Base-by-base conservation (phyloP, 2,329 filamentous ascomycete genomes). In the Elsinoe batatas region DNA sequence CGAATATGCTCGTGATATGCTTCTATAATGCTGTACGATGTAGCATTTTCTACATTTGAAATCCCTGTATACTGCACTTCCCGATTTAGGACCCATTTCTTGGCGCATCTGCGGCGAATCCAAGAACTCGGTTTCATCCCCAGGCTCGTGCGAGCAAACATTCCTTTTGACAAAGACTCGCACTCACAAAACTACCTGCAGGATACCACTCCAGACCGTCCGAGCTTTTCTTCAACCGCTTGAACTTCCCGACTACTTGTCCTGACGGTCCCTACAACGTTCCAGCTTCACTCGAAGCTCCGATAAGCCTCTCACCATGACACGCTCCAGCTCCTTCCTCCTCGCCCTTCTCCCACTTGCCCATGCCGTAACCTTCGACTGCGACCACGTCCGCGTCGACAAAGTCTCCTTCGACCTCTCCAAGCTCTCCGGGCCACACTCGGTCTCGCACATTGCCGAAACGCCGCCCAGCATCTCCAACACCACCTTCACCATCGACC, bases 401-500 rank as follows among this genome's bases (percentile, higher is more conserved):
- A 75, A 74, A 20, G 75, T 79, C 58, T 75, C 72, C 30, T 91
- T 85, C 69, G 77, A 90, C 69, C 74, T 91, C 30, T 73, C 74
- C 22, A 69, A 75, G 60, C 78, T 91, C 6, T 75, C 72, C 5
- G 87, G 86, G 1, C 83, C 85, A 33, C 85, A 85, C 67, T 80
- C 82, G 0, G 82, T 89, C 36, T 77, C 88, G 64, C 75, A 75
- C 62, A 74, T 76, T 60, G 67, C 73, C 12, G 64, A 67, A 4
- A 65, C 64, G 6, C 76, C 77, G 17, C 77, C 74, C 13, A 74
- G 75, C 13, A 74, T 80, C 26, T 76, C 75, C 58, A 93, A 93
- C 69, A 88, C 83, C 22, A 91, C 88, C 42, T 94, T 89, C 69
- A 91, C 87, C 0, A 67, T 94, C 57, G 86, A 94, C 64, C 76